Conservation (phyloP, 31 red algal genomes). For the Odonthalia washingtoniensis region DNA sequence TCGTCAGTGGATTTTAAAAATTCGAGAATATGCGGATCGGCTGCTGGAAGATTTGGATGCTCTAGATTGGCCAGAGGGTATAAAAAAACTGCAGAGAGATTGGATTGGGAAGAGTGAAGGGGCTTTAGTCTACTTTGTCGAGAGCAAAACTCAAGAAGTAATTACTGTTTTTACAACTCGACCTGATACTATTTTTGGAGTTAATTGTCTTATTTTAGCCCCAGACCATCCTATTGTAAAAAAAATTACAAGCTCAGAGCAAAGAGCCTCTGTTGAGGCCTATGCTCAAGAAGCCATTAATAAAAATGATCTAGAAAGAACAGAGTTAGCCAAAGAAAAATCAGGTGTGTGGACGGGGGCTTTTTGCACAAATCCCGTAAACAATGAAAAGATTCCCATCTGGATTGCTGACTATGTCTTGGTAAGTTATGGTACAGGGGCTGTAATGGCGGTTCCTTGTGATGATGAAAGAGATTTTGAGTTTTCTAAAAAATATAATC, state of each 20-base stretch:
- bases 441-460: conserved; percentile 87
- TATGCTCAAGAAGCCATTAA: conserved; percentile 53
- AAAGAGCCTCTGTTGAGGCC: conserved; percentile 46
- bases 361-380: conserved; percentile 74
- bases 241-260: conserved; percentile 46
- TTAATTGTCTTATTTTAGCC: conserved; percentile 67
- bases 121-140: conserved; percentile 70
- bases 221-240: conserved; percentile 67
- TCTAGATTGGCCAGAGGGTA: conserved; percentile 91
- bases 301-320: conserved; percentile 73
- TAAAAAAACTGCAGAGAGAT: conserved; percentile 89
- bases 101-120: conserved; percentile 81
- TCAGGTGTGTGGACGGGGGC: conserved; percentile 80
- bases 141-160: conserved; percentile 6
- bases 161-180: conserved; percentile 78
- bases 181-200: conserved; percentile 80
- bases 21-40: conserved; percentile 87
- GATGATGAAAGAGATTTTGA: conserved; percentile 80
- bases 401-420: conserved; percentile 92
- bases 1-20: conserved; percentile 85
- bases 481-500: conserved; percentile 65
- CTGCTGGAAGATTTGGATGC: conserved; percentile 76
- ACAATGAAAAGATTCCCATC: conserved; percentile 61
- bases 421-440: conserved; percentile 83
- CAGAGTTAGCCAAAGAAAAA: conserved; percentile 55